Evolutionary conservation across 139 green algal species (phyloP), one percentile per base, ranked within the genome.

Genomic region (Chlorella vulgaris): DNA sequence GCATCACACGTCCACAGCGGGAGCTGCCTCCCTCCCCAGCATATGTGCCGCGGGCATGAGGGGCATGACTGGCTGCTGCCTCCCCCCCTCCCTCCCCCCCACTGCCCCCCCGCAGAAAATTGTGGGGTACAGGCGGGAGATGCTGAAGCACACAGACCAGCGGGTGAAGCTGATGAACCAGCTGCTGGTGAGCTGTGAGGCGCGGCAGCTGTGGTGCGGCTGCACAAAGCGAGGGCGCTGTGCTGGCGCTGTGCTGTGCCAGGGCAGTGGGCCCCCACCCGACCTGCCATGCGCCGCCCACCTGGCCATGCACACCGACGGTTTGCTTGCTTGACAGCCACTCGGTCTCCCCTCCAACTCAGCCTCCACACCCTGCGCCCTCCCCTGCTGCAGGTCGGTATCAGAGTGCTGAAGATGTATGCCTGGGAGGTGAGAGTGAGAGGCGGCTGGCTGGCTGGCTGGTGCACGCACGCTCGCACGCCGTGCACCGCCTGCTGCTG

Each of bases 141-240:
- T 97, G 67, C 80, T 98, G 55, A 78, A 90, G 74, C 91, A 93
- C 81, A 99, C 96, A 10, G 94, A 98, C 86, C 87, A 90, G 80
- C 89, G 95, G 2, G 91, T 98, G 47, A 93, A 94, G 70, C 87
- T 94, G 71, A 95, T 97, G 85, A 96, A 91, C 55, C 95, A 99
- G 88, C 82, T 98, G 58, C 63, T 88, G 38, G 74, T 81, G 47
- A 19, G 47, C n/a, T n/a, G n/a, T n/a, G n/a, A n/a, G n/a, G n/a
- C n/a, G n/a, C n/a, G 47, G 47, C 47, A 55, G 47, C 13, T 10
- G 47, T 31, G 38, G 36, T 3, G 60, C n/a, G 31, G 74, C n/a
- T n/a, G n/a, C n/a, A n/a, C n/a, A n/a, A n/a, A n/a, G n/a, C n/a
- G n/a, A n/a, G n/a, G n/a, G n/a, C n/a, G n/a, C n/a, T n/a, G n/a